Base-by-base conservation (phyloP, 805 yeast species). In the Myxozyma nipponensis region DNA sequence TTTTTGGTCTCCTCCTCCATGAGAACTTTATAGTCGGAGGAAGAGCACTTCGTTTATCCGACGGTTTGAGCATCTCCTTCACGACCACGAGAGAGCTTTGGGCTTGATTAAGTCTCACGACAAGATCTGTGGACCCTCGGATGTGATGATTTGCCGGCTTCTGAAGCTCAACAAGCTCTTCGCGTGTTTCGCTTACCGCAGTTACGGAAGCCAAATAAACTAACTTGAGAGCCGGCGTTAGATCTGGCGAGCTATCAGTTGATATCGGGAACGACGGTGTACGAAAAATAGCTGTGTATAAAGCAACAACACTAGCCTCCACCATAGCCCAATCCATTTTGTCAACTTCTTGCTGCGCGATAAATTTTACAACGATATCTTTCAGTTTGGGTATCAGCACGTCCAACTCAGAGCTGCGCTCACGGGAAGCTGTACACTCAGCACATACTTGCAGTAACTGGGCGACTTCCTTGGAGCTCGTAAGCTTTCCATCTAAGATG, bases 21-120 rank as follows among this genome's bases (percentile, higher is more conserved):
- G 58, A 54, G 38, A 54, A 54, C 44, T 47, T 54, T 13, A 54
- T 36, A 21, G 40, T 15, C 19, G 58, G 58, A n/a, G 58, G 58
- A 13, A n/a, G 28, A 24, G 26, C 26, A 10, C 45, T 41, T 17
- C 58, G 47, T 21, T 47, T 19, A 1, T 18, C 13, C 17, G 44
- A 40, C 15, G 38, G 41, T 43, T 54, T 54, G 25, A 54, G 39
- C 48, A 54, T 39, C 42, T 54, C 58, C 22, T 46, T 28, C 28
- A 40, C 38, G 17, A 54, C 53, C 18, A 36, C 57, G 4, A 46
- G 21, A 22, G 39, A 47, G 32, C 46, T 54, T 23, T 41, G 25
- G 39, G 58, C 55, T 42, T 52, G 56, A 24, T 28, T 21, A 15
- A 52, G 25, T 7, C 26, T 15, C 22, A 23, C 42, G 18, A 23